Evolutionary conservation across 1,284 basidiomycete genomes (phyloP), one percentile per base, ranked within the genome.

Genomic region (Mycena citricolor): DNA sequence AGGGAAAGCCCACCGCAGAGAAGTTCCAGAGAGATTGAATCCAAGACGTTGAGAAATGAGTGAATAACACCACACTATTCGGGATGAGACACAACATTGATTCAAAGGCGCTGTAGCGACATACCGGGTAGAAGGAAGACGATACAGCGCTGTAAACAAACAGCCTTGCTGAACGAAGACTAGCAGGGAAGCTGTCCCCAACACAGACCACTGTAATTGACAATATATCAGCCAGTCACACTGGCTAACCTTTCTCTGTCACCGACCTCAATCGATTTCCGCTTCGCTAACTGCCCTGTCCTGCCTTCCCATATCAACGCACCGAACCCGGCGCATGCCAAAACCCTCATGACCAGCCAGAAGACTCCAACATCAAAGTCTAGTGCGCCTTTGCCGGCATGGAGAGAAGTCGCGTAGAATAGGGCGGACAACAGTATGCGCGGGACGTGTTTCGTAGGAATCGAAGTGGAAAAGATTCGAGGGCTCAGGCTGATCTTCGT

Each of bases 311-410:
- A 80, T 12, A 76, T 61, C 24, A 84, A 49, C 32, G 77, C 71
- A 16, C 76, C 79, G 38, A 86, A 56, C 17, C 75, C 83, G 24
- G 77, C 81, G 54, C 78, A 78, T 4, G 81, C 82, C 39, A 88
- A 66, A 32, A 85, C 71, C 49, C 85, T 68, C 65, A 86, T 81
- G 22, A 83, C 68, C 16, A 85, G 68, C 86, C 85, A 87, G 58
- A 86, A 83, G 5, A 83, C 75, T 10, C 82, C 82, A 16, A 82
- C 73, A 61, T 86, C 79, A 36, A 74, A 72, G 17, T 75, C 68
- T 35, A 88, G 64, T 3, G 86, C 61, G 54, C 81, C 81, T 62
- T 83, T 86, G 30, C 75, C 71, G 2, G 76, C 72, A 61, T 79
- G 74, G 31, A 85, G 63, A 8, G 80, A 71, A n/a, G 78, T 61